phyloP scores from a whole-genome alignment of 225 moss, liverwort and hornwort genomes.

The Lunularia cruciata region DNA sequence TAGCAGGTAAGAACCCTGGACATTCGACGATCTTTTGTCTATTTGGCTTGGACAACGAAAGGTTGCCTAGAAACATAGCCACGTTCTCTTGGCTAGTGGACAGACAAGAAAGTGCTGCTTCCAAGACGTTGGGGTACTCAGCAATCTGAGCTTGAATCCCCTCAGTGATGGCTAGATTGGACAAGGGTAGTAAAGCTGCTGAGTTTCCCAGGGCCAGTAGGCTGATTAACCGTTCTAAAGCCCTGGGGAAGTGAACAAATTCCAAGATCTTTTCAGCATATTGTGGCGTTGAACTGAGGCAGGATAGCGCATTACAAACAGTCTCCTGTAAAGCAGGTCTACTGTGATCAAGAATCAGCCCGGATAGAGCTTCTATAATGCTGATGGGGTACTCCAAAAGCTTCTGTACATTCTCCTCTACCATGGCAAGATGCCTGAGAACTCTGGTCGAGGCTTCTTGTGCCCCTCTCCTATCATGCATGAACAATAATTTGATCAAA shows the following conservation, averaged over 20 bases:
- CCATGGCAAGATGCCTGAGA: not conserved
- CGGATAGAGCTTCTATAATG: not conserved
- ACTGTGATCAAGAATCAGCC: not conserved
- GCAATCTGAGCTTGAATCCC: constrained; percentile 23
- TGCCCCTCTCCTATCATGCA: not conserved
- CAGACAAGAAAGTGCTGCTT: not conserved
- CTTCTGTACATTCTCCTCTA: not conserved
- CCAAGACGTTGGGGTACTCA: not conserved
- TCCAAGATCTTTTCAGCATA: constrained; percentile 1
- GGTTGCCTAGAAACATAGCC: not conserved
- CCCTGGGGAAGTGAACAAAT: constrained; percentile 6
- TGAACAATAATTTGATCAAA: constrained; percentile 10
- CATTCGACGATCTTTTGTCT: constrained; percentile 4
- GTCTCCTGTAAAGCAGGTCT: constrained; percentile 2
- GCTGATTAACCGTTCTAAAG: not conserved
- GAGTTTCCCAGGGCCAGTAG: not conserved
- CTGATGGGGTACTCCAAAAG: constrained; percentile 2
- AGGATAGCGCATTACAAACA: not conserved
- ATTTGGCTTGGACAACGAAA: not conserved
- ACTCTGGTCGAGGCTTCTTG: constrained; percentile 1
- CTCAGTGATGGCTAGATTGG: constrained; percentile 23
- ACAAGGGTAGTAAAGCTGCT: constrained; percentile 6
- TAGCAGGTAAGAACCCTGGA: constrained; percentile 15
- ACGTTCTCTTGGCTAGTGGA: not conserved
- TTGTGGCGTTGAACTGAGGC: not conserved